phyloP scores from a whole-genome alignment of 495 filamentous ascomycete species.

The Tuber borchii region DNA sequence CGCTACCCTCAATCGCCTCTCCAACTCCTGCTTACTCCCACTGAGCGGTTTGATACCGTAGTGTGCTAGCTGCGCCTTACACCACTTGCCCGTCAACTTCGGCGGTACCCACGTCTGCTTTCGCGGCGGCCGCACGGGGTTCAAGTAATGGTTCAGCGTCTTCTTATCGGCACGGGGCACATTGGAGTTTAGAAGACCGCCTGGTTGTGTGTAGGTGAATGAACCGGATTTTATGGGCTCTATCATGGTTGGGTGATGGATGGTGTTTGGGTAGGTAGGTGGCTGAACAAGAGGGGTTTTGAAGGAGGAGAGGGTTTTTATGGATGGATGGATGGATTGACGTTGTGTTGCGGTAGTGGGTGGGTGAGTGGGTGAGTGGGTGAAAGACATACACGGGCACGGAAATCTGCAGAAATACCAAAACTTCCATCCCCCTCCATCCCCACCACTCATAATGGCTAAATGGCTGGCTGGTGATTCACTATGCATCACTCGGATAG shows the following conservation, averaged over 20 bases:
- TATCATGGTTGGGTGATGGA: constrained; percentile 20
- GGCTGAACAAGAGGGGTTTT: neutral
- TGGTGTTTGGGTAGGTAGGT: neutral
- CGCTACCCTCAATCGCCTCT: constrained; percentile 21
- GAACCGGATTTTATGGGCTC: constrained; percentile 34
- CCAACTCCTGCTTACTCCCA: constrained; percentile 24
- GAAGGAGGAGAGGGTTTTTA: neutral
- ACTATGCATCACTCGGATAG: neutral
- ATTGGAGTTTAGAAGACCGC: constrained; percentile 25
- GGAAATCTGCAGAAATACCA: neutral
- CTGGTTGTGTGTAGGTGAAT: constrained; percentile 23
- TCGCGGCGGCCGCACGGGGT: constrained; percentile 21
- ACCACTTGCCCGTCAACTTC: constrained; percentile 33
- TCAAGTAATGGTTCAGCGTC: constrained; percentile 18
- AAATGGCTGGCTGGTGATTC: neutral
- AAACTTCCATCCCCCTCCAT: neutral
- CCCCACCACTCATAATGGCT: neutral
- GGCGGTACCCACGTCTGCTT: constrained; percentile 27
- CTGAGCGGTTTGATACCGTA: constrained; percentile 30
- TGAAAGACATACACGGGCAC: neutral
- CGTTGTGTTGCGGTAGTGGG: neutral
- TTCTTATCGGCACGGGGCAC: constrained; percentile 32
- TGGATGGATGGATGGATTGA: too few species aligned
- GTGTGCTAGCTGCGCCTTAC: constrained; percentile 32
- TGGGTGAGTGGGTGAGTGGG: neutral